Evolutionary conservation across 2,329 filamentous ascomycete genomes (phyloP), one percentile per base, ranked within the genome.

Genomic region (Alternaria dauci): DNA sequence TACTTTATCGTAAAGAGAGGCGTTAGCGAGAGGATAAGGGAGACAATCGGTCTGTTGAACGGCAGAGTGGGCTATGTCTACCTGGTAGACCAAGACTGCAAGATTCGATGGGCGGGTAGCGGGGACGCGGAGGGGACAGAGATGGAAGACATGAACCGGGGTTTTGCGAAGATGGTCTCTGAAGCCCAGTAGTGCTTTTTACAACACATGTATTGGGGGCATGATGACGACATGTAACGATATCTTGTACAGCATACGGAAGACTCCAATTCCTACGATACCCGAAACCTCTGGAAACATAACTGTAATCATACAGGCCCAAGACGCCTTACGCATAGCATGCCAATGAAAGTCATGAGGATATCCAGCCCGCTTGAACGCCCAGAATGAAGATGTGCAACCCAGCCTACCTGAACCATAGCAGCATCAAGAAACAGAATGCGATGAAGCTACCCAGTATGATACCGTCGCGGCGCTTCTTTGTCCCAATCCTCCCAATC

Each of bases 11-110:
- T 89, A 18, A 80, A 83, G 60, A 85, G 82, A 61, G 87, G 87
- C 2, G 79, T 89, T 23, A 82, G 79, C 14, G 84, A 87, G 50
- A 76, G 81, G 18, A 80, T 89, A 41, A 83, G 85, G 66, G 86
- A 88, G 71, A 82, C 85, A 5, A 85, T 89, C 71, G 87, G 87
- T 5, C 78, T 96, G 75, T 81, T 96, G 75, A 99, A 99, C 80
- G 89, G 88, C 68, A 96, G 94, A 79, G 94, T 97, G 34, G 94
- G 94, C 38, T 98, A 97, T 80, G 90, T 94, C 5, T 99, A 97
- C 79, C 84, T 99, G 48, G 84, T 99, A 59, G 95, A 99, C 77
- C 84, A 89, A 63, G 85, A 94, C 65, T 97, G 93, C 78, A 91
- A 89, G 80, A 96, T 99, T 69, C 87, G 95, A 58, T 99, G 95